Base-by-base conservation (phyloP, 2,329 filamentous ascomycete species). In the Aspergillus sp. region DNA sequence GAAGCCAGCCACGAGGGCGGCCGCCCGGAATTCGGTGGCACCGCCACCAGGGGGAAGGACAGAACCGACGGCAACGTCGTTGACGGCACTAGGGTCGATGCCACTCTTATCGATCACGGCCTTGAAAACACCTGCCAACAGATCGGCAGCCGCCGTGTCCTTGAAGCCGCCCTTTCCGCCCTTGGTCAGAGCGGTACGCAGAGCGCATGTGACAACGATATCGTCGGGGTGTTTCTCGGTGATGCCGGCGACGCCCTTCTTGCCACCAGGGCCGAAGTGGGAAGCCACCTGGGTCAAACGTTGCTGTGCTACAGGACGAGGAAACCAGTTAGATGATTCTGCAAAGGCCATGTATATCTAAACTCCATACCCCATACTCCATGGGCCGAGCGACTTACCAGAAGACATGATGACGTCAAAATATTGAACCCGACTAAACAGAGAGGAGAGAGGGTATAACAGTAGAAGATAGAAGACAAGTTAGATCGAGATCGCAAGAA, bases 11-110 rank as follows among this genome's bases (percentile, higher is more conserved):
- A 92, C 91, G 58, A 98, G 84, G 56, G 89, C 89, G 39, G 95
- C 95, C 61, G 92, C 95, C 66, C 95, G 90, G 87, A 96, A 97
- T 81, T 98, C 95, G 51, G 95, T 98, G 22, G 95, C 95, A 67
- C 94, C 95, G 68, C 92, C 95, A 63, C 95, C 95, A 36, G 94
- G 94, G 18, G 94, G 87, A 52, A 99, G 87, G 31, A 99, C 95
- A 57, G 89, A 90, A 66, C 95, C 95, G 59, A 98, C 93, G 55
- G 90, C 90, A 66, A 99, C 89, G 74, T 99, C 95, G 78, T 98
- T 91, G 52, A 99, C 92, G 39, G 95, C 84, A 42, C 81, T 81
- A 22, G 95, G 93, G 79, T 97, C 90, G 78, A 98, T 96, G 66
- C 88, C 87, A 67, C 93, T 97, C 69, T 92, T 90, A 58, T 90